Percentiles rank a stretch among this genome's conserved stretches.
Conservation (phyloP, 179 eudicot genomes). For the Vitellaria paradoxa region DNA sequence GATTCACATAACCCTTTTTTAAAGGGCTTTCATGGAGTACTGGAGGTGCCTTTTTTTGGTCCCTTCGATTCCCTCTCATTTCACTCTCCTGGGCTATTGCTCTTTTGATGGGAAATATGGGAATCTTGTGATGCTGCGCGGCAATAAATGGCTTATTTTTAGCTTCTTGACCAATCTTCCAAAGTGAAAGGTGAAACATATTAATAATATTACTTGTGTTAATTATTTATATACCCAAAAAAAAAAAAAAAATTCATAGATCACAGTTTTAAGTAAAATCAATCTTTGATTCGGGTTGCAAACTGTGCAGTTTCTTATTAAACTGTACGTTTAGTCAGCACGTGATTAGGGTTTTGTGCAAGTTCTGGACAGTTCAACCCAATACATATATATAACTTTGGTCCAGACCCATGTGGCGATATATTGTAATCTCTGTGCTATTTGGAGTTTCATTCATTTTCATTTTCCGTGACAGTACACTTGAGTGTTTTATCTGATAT, state of each 20-base stretch:
- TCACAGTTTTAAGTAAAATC: too few species aligned
- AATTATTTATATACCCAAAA: too few species aligned
- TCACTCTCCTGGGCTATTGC: background rate
- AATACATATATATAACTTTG: too few species aligned
- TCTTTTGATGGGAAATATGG: slow-evolving; percentile 24
- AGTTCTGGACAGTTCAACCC: too few species aligned
- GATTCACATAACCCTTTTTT: slow-evolving; percentile 44
- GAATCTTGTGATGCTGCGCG: slow-evolving; percentile 76
- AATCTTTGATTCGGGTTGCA: too few species aligned
- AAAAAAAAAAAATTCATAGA: too few species aligned
- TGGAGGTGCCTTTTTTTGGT: too few species aligned
- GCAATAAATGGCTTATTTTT: slow-evolving; percentile 45
- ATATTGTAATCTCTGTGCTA: background rate
- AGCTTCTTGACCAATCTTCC: background rate
- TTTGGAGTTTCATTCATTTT: background rate
- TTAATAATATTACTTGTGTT: too few species aligned
- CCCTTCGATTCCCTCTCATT: background rate
- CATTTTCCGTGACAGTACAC: background rate
- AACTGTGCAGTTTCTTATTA: too few species aligned
- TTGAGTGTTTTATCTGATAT: background rate
- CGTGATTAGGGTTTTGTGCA: too few species aligned
- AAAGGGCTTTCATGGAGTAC: background rate
- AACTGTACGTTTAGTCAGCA: too few species aligned
- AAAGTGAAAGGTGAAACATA: too few species aligned
- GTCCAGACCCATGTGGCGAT: background rate